A percentile compares a stretch with the other conserved stretches of the same genome.
These are phyloP conservation scores for Cerrena zonata DNA, from an alignment of 1,284 basidiomycete genomes.

Conservation along the genomic window DNA sequence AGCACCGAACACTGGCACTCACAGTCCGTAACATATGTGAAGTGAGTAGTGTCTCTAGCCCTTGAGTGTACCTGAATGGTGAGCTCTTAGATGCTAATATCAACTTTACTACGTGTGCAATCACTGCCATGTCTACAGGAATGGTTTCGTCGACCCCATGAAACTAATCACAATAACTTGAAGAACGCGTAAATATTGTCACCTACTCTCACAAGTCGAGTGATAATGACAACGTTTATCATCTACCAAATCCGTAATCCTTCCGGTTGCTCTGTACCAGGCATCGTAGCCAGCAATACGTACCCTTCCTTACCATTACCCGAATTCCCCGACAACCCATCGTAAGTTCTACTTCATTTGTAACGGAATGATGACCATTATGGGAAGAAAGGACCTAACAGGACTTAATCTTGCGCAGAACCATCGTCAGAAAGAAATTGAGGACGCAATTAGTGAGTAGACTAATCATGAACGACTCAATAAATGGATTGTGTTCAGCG, in stretches of 20 bases:
- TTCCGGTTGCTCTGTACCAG: conserved; percentile 66
- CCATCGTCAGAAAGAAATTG: conserved; percentile 51
- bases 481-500: conserved; percentile 60
- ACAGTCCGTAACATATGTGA: too few species aligned
- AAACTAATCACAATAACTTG: conserved; percentile 70
- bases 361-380: conserved; percentile 54
- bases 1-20: too few species aligned
- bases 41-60: too few species aligned
- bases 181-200: conserved; percentile 42
- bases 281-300: conserved; percentile 68
- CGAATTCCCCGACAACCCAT: conserved; percentile 34
- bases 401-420: conserved; percentile 55
- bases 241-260: conserved; percentile 51
- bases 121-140: conserved; percentile 68
- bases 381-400: conserved; percentile 53
- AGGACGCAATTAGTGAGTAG: conserved; percentile 54
- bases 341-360: conserved; percentile 67
- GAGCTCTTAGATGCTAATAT: background rate
- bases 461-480: conserved; percentile 50
- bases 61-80: conserved; percentile 71
- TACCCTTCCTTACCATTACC: conserved; percentile 55
- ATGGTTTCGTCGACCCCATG: conserved; percentile 72
- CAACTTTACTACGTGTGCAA: background rate
- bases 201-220: background rate
- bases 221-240: background rate